Base-by-base conservation (phyloP, 441 rosid species). In the Pelargonium fulgidum region DNA sequence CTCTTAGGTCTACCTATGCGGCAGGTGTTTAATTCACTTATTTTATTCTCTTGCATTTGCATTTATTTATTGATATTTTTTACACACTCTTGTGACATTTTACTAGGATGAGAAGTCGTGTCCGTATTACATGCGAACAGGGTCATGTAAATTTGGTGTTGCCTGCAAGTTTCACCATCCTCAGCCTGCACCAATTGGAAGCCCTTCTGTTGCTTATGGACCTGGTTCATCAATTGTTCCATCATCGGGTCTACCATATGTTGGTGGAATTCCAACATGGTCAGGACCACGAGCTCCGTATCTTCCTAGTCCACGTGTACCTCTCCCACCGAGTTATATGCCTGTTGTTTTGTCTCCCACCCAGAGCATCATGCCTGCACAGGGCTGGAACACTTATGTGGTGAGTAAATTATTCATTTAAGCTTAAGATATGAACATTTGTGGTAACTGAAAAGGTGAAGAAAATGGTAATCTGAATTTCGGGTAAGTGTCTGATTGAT, bases 111-210 rank as follows among this genome's bases (percentile, higher is more conserved):
- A 85, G 79, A 90, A 88, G 77, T 73, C 93, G 45, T 90, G 96
- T 67, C 82, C 93, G 61, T 86, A 78, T 78, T 90, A 86, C 83
- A 73, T 88, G 87, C 80, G 87, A 7, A 87, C 83, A 5, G 91
- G 96, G 70, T 63, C 86, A 0, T 90, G 93, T 66, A 90, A 87
- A 79, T 90, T 86, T 72, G 91, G 93, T 68, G 85, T 78, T 69
- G 85, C 93, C 4, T 89, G 96, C 85, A 90, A 84, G 84, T 90
- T 90, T 74, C 85, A 88, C 75, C 96, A 90, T 77, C 93, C 96
- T 22, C 90, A 85, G 71, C 93, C 91, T 74, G 75, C 81, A 26
- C 73, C 85, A 62, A n/a, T 68, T 20, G 85, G 80, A 72, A 33
- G 20, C 20, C 59, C 59, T 10, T 52, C 82, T 70, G 67, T 80